Evolutionary conservation across 1,139 yeast genomes (phyloP).

Genomic region (Magnusiomyces suaveolens): DNA sequence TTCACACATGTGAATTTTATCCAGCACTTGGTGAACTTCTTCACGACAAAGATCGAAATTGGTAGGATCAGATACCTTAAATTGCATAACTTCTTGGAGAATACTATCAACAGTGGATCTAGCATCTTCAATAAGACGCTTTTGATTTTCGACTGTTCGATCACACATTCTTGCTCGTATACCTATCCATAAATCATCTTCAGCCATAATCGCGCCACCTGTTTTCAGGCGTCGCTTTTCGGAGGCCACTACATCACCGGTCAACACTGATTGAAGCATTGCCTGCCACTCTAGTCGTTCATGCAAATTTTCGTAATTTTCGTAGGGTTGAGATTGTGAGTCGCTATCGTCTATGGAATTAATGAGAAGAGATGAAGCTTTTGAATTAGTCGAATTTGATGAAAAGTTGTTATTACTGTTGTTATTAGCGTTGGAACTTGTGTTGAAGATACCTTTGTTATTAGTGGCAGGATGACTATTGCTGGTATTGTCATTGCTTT

Average conservation of each 20-base stretch:
- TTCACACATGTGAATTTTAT: constrained; percentile 58
- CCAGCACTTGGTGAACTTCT: constrained; percentile 50
- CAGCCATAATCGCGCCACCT: constrained; percentile 24
- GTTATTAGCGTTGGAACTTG: background rate
- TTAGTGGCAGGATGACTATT: background rate
- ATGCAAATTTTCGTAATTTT: constrained; percentile 42
- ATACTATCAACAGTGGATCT: constrained; percentile 66
- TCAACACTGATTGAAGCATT: constrained; percentile 79
- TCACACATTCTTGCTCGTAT: constrained; percentile 73
- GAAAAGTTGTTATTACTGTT: constrained; percentile 2
- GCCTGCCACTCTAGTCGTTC: constrained; percentile 95
- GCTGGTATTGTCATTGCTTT: background rate
- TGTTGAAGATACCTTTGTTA: background rate
- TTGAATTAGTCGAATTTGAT: background rate
- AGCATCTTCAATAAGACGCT: constrained; percentile 57
- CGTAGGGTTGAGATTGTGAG: constrained; percentile 16
- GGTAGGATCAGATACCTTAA: constrained; percentile 39
- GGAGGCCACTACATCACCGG: constrained; percentile 87
- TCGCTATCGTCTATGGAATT: background rate
- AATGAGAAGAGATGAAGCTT: background rate
- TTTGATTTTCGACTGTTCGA: constrained; percentile 72
- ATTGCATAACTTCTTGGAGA: constrained; percentile 60
- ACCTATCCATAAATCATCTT: constrained; percentile 76
- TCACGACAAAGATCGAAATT: constrained; percentile 23
- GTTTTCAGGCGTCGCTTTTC: constrained; percentile 76